Evolutionary conservation across 2,329 filamentous ascomycete genomes (phyloP).

Genomic region (Pseudogymnoascus sp.): DNA sequence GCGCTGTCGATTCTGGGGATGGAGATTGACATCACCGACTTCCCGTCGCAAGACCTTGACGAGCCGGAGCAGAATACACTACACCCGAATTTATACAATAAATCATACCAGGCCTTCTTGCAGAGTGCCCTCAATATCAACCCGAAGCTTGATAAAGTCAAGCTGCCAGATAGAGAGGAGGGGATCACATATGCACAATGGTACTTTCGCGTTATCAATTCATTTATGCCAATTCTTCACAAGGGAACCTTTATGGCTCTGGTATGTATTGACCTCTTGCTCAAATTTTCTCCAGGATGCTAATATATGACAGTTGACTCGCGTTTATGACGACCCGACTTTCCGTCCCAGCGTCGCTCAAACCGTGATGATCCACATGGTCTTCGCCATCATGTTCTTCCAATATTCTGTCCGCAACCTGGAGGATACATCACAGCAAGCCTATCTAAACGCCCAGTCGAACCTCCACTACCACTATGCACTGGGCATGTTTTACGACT

Average conservation of each 20-base stretch:
- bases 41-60: constrained; percentile 59
- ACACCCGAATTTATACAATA: constrained; percentile 51
- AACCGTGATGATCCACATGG: constrained; percentile 66
- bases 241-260: constrained; percentile 64
- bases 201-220: constrained; percentile 67
- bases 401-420: constrained; percentile 68
- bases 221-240: constrained; percentile 71
- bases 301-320: constrained; percentile 38
- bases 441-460: constrained; percentile 54
- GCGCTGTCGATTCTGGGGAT: constrained; percentile 72
- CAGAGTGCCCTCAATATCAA: constrained; percentile 57
- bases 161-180: constrained; percentile 56
- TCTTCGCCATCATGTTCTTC: constrained; percentile 70
- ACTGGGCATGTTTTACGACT: constrained; percentile 59
- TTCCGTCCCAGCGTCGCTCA: constrained; percentile 59
- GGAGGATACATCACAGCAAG: constrained; percentile 46
- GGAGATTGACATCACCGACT: constrained; percentile 70
- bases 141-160: constrained; percentile 45
- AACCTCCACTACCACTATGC: constrained; percentile 75
- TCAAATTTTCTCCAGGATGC: not conserved
- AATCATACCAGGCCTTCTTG: constrained; percentile 64
- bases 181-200: constrained; percentile 64
- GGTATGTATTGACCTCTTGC: constrained; percentile 38
- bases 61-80: constrained; percentile 44
- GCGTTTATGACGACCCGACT: constrained; percentile 62